Evolutionary conservation across 345 rosid species (phyloP).

Genomic region (Corchorus capsularis): DNA sequence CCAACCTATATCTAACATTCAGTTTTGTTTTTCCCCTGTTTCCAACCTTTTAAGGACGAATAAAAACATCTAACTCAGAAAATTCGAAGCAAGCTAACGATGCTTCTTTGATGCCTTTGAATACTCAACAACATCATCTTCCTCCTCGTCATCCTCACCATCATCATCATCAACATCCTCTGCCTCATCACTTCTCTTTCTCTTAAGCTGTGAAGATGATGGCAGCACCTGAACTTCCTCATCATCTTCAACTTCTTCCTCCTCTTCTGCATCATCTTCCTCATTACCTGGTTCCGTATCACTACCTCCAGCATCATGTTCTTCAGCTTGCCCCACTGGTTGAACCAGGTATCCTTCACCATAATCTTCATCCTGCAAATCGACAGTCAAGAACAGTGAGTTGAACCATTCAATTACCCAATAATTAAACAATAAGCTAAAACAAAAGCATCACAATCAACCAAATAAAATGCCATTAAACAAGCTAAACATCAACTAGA

Average conservation of each 20-base stretch:
- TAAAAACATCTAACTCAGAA: constrained; percentile 1
- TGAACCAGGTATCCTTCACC: constrained; percentile 67
- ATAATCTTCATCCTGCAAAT: constrained; percentile 60
- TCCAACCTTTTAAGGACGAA: constrained; percentile 20
- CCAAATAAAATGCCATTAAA: constrained; percentile 8
- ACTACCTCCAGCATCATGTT: constrained; percentile 45
- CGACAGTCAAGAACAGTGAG: constrained; percentile 4
- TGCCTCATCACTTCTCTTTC: constrained; percentile 49
- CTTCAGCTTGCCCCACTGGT: constrained; percentile 54
- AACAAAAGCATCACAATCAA: neutral
- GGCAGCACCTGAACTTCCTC: constrained; percentile 41
- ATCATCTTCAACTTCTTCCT: constrained; percentile 51
- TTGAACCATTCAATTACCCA: neutral
- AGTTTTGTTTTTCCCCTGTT: constrained; percentile 17
- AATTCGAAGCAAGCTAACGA: constrained; percentile 20
- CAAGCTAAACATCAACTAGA: neutral
- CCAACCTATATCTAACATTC: constrained; percentile 26
- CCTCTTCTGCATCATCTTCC: constrained; percentile 50
- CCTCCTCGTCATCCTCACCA: constrained; percentile 30
- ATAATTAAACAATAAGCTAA: neutral
- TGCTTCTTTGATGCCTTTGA: constrained; percentile 45
- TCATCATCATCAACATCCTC: constrained; percentile 29
- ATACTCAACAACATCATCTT: constrained; percentile 34
- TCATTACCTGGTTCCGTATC: constrained; percentile 52
- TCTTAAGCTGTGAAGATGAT: constrained; percentile 50